Evolutionary conservation across 768 basidiomycete genomes (phyloP).

Genomic region (Amyloporia xantha): DNA sequence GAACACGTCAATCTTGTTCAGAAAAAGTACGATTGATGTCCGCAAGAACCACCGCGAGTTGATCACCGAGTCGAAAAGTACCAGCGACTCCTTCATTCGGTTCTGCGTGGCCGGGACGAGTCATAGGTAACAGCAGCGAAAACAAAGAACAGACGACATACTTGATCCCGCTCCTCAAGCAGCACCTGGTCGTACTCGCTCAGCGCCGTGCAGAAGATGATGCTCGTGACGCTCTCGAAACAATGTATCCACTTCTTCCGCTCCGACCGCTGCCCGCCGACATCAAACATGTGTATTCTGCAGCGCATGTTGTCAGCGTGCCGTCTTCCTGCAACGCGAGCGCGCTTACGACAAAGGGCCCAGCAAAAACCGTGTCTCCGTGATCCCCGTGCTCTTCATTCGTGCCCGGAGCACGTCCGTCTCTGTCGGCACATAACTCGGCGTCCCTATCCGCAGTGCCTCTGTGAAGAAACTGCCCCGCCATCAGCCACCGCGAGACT

Average conservation of each 20-base stretch:
- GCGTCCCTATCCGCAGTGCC: conserved; percentile 73
- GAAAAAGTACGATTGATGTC: conserved; percentile 59
- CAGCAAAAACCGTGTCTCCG: conserved; percentile 78
- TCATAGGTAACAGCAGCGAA: not conserved
- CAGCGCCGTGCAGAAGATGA: conserved; percentile 73
- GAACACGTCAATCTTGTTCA: conserved; percentile 75
- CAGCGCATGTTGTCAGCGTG: not conserved
- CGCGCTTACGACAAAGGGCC: conserved; percentile 38
- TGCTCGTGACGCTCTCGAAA: conserved; percentile 74
- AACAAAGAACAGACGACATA: conserved; percentile 15
- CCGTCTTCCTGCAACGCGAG: not conserved
- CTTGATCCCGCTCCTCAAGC: conserved; percentile 61
- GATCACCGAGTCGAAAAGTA: conserved; percentile 72
- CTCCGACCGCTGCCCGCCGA: conserved; percentile 60
- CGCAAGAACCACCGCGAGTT: conserved; percentile 75
- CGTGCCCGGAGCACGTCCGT: conserved; percentile 85
- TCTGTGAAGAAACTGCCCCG: conserved; percentile 78
- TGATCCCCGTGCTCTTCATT: conserved; percentile 85
- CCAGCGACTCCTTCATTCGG: conserved; percentile 68
- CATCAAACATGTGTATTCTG: conserved; percentile 70
- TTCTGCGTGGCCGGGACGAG: conserved; percentile 37
- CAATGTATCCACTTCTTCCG: conserved; percentile 60
- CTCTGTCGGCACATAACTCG: conserved; percentile 80
- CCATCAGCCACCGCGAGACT: not conserved
- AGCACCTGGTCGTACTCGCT: conserved; percentile 72